Evolutionary conservation across 352 stramenopile species (phyloP).

Genomic region (Phytophthora foliorum): DNA sequence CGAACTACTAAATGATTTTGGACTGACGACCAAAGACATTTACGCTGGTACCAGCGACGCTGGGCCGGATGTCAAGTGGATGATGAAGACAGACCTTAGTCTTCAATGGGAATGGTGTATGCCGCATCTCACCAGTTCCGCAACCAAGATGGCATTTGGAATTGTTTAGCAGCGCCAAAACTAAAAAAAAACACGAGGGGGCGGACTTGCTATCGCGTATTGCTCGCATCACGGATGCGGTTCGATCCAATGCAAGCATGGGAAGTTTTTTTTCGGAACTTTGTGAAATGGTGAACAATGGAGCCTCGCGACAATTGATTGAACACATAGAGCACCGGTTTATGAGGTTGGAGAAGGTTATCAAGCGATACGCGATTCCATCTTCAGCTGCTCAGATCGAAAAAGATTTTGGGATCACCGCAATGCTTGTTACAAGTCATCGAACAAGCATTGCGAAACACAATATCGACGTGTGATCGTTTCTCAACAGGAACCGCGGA

Average conservation of each 20-base stretch:
- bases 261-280: constrained; percentile 12
- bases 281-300: constrained; percentile 2
- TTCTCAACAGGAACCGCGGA: constrained; percentile 8
- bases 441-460: constrained; percentile 10
- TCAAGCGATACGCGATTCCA: constrained; percentile 6
- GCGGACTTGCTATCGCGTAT: constrained; percentile 12
- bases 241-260: constrained; percentile 18
- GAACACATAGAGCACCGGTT: constrained; percentile 15
- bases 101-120: constrained; percentile 5
- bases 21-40: neutral
- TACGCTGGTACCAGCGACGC: neutral
- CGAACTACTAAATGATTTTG: neutral
- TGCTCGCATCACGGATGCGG: neutral
- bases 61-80: neutral
- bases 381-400: constrained; percentile 7
- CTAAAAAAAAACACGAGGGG: neutral
- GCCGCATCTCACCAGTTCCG: neutral
- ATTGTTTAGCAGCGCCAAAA: neutral
- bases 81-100: neutral
- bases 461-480: constrained; percentile 16
- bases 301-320: neutral
- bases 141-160: no score
- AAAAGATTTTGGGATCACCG: constrained; percentile 9
- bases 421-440: constrained; percentile 13
- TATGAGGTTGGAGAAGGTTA: constrained; percentile 13